phyloP scores from a whole-genome alignment of 805 yeast genomes.

The Starmerella kuoi region DNA sequence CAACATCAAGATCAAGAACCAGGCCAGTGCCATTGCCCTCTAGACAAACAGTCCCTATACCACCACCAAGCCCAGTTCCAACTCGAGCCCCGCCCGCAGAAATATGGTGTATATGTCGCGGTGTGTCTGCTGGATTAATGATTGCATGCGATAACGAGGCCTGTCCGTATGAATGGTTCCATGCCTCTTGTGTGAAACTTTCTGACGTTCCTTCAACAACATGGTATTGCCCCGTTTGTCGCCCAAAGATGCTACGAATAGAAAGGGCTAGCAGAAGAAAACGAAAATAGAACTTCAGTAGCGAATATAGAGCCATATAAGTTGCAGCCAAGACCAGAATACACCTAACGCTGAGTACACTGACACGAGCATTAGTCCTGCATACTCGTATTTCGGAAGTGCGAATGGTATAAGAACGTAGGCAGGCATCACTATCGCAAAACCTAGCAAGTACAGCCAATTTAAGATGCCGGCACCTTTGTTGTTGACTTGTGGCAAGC shows the following conservation, averaged over 20 bases:
- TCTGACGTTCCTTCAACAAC: conserved; percentile 67
- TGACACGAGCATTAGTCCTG: conserved; percentile 69
- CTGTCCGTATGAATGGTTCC: conserved; percentile 87
- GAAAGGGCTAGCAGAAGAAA: not conserved
- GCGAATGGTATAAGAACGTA: conserved; percentile 42
- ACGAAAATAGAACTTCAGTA: not conserved
- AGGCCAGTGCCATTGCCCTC: not conserved
- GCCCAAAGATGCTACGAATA: conserved; percentile 8
- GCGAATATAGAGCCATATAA: conserved; percentile 9
- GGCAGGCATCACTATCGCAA: conserved; percentile 49
- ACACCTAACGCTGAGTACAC: conserved; percentile 81
- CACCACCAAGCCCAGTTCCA: not conserved
- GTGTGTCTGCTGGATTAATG: conserved; percentile 58
- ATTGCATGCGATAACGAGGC: conserved; percentile 74
- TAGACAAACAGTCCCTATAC: not conserved
- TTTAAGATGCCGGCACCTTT: conserved; percentile 49
- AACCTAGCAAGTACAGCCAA: conserved; percentile 52
- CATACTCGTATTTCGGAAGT: conserved; percentile 53
- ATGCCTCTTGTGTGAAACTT: conserved; percentile 74
- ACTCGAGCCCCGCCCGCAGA: conserved; percentile 4
- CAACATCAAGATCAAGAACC: not conserved
- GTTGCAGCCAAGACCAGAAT: conserved; percentile 65
- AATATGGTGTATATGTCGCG: conserved; percentile 38
- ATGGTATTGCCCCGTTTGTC: conserved; percentile 63
- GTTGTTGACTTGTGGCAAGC: conserved; percentile 41